Conservation (phyloP, 2,329 filamentous ascomycete species). For the Coniochaeta sp. region DNA sequence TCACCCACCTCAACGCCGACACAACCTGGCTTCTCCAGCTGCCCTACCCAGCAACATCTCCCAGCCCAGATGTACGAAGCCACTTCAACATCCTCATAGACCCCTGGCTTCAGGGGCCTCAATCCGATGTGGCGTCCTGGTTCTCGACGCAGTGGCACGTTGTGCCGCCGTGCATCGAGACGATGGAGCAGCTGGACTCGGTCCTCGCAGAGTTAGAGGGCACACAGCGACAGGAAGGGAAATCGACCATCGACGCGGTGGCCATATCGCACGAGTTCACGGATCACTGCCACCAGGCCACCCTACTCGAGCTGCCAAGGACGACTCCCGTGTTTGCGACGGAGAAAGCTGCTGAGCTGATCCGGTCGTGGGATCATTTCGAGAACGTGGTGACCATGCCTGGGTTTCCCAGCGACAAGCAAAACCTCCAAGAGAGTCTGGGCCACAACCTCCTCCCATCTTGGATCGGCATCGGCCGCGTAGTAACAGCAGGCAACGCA, state of each 20-base stretch:
- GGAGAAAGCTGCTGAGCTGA: constrained; percentile 48
- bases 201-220: constrained; percentile 42
- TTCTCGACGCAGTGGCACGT: constrained; percentile 61
- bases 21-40: constrained; percentile 62
- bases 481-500: constrained; percentile 45
- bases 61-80: constrained; percentile 31
- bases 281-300: constrained; percentile 59
- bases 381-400: constrained; percentile 42
- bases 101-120: constrained; percentile 56
- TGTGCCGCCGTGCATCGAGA: constrained; percentile 44
- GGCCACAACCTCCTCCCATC: constrained; percentile 35
- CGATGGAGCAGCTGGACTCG: constrained; percentile 46
- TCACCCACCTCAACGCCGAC: constrained; percentile 61
- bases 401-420: constrained; percentile 27
- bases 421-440: constrained; percentile 16
- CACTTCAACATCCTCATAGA: constrained; percentile 61
- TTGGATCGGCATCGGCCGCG: constrained; percentile 55
- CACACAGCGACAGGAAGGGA: constrained; percentile 7
- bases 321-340: constrained; percentile 54
- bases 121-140: constrained; percentile 57
- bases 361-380: constrained; percentile 54
- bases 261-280: constrained; percentile 60
- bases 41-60: constrained; percentile 39
- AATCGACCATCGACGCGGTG: constrained; percentile 48
- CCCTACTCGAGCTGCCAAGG: constrained; percentile 45